Conservation (phyloP, 805 yeast genomes). For the Pachysolen tannophilus region DNA sequence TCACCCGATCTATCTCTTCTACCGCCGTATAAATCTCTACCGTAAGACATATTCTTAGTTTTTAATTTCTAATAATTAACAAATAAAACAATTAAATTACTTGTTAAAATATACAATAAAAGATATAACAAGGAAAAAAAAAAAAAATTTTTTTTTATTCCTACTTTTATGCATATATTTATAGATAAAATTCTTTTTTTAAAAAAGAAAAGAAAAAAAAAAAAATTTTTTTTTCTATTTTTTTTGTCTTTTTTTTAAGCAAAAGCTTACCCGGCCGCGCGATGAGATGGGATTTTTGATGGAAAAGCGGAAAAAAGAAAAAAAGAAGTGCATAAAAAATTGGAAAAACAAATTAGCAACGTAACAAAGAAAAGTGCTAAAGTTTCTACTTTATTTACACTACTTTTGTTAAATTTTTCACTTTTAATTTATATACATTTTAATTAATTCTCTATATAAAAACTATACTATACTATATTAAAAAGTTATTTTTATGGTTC, state of each 20-base stretch:
- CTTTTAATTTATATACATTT: background rate
- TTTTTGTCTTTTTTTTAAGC: background rate
- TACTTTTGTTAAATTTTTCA: background rate
- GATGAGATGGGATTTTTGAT: background rate
- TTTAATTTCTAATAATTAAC: slow-evolving; percentile 6
- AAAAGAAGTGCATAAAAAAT: no score
- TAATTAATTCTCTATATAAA: slow-evolving; percentile 1
- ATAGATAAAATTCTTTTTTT: background rate
- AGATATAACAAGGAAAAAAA: no score
- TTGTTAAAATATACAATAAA: no score
- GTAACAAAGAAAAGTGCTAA: no score
- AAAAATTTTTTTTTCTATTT: background rate
- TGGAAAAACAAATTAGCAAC: no score
- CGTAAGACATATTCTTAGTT: slow-evolving; percentile 9
- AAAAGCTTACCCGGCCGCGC: background rate
- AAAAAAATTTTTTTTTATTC: no score
- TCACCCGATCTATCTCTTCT: slow-evolving; percentile 32
- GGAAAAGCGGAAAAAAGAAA: no score
- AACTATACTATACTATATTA: no score
- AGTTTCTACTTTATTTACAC: no score
- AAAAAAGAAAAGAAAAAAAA: background rate
- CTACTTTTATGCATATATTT: no score
- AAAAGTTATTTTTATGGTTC: no score
- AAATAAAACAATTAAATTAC: no score
- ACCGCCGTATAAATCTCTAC: slow-evolving; percentile 24